Evolutionary conservation across 2,329 filamentous ascomycete genomes (phyloP).

Genomic region (Fusarium heterosporum): DNA sequence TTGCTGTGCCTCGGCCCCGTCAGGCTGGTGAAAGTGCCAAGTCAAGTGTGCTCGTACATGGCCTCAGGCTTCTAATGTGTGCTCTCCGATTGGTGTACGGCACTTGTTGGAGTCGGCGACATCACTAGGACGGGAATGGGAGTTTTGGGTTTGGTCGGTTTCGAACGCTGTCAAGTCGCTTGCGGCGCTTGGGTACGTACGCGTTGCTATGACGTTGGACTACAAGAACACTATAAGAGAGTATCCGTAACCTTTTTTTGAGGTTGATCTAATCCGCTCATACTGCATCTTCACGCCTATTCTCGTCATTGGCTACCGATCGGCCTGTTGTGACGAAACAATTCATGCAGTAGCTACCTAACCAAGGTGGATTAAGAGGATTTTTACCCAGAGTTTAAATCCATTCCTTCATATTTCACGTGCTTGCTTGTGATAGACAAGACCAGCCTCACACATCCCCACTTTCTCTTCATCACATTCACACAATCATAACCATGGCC

Average conservation of each 20-base stretch:
- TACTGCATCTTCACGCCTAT: background rate
- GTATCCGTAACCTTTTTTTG: slow-evolving; percentile 4
- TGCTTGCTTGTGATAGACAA: background rate
- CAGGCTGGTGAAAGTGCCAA: background rate
- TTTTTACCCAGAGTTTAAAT: slow-evolving; percentile 1
- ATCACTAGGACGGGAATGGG: background rate
- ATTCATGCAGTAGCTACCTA: background rate
- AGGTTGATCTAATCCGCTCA: background rate
- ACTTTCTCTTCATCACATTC: background rate
- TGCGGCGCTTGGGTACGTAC: background rate
- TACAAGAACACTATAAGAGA: slow-evolving; percentile 5
- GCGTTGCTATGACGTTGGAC: slow-evolving; percentile 26
- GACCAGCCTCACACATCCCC: background rate
- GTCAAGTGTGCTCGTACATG: background rate
- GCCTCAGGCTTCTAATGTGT: slow-evolving; percentile 1
- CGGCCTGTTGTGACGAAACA: background rate
- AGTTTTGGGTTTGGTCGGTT: background rate
- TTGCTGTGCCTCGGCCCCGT: background rate
- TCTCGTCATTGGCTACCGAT: background rate
- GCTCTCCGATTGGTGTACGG: slow-evolving; percentile 8
- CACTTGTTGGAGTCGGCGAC: background rate
- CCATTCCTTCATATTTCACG: background rate
- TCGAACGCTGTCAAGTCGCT: slow-evolving; percentile 1
- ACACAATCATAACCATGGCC: slow-evolving; percentile 44
- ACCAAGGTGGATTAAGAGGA: slow-evolving; percentile 12